Base-by-base conservation (phyloP, 2,329 filamentous ascomycete species). In the Paramyrothecium roridum region DNA sequence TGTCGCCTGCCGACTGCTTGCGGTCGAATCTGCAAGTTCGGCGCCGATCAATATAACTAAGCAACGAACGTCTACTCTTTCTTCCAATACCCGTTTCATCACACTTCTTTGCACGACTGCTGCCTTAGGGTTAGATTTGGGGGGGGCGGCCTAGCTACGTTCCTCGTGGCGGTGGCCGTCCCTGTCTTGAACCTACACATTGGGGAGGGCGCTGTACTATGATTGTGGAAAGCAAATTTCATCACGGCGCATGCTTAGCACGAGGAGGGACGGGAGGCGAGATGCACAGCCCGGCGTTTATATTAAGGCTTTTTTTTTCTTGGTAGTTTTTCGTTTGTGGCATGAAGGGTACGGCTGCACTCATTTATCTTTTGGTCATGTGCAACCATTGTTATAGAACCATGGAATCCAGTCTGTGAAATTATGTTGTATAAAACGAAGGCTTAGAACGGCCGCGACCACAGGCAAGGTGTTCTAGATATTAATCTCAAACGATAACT, bases 241-340 rank as follows among this genome's bases (percentile, higher is more conserved):
- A 59, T 59, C 52, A 60, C 56, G 59, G 59, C 52, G 52, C 52
- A 56, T 57, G 49, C 43, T 43, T 45, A 54, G 54, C 50, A 58
- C 56, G 57, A 51, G 56, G 57, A 55, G 46, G 53, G 50, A 54
- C 37, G 54, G n/a, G 50, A 56, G 51, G 57, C 52, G 57, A 60
- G 58, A 57, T 60, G 59, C 59, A 62, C 59, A 60, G 56, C 52
- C 57, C 60, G 66, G 64, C 65, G 66, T 66, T 67, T 60, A 59
- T 57, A 56, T 63, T 53, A 52, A 49, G 52, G 48, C 57, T 57
- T n/a, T 43, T 46, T 52, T 47, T 6, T 43, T 43, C 37, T 43
- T 37, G 49, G 52, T 54, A 26, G 19, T 52, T 57, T 62, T 55
- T 37, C 22, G 22, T 50, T 43, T 47, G 45, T 55, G 52, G 48